Percentiles rank a stretch among this genome's conserved stretches.
These are phyloP conservation scores for Stereum hirsutum DNA, from an alignment of 1,284 basidiomycete genomes.

Conservation along the genomic window DNA sequence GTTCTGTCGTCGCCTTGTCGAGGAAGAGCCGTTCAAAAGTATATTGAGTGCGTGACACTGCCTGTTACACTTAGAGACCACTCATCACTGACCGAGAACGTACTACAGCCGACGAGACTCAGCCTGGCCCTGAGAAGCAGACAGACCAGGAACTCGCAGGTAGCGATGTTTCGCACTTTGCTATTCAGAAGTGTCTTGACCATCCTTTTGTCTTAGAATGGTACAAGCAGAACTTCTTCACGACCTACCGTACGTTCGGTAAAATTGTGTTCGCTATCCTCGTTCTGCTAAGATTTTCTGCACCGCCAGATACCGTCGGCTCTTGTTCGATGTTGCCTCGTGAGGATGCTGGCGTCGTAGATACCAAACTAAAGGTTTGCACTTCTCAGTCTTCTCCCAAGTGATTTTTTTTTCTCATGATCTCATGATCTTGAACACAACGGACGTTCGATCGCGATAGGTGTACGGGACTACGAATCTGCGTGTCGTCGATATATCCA, in stretches of 20 bases:
- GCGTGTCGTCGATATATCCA: slow-evolving; percentile 23
- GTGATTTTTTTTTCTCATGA: background rate
- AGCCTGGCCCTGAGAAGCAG: slow-evolving; percentile 9
- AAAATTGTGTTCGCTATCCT: too few relatives aligned
- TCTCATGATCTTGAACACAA: too few relatives aligned
- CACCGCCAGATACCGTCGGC: slow-evolving; percentile 15
- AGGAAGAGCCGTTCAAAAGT: slow-evolving; percentile 9
- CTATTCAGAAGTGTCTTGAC: too few relatives aligned
- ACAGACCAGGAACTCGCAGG: slow-evolving; percentile 13
- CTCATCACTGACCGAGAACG: too few relatives aligned
- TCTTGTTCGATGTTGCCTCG: slow-evolving; percentile 44
- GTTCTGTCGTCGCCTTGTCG: too few relatives aligned
- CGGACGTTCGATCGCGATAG: too few relatives aligned
- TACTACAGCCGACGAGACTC: too few relatives aligned
- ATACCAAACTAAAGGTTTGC: slow-evolving; percentile 33
- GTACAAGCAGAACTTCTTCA: background rate
- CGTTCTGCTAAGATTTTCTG: too few relatives aligned
- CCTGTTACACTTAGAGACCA: too few relatives aligned
- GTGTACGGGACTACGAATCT: slow-evolving; percentile 24
- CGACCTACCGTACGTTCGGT: background rate
- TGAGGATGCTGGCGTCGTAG: slow-evolving; percentile 46
- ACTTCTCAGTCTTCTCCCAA: background rate
- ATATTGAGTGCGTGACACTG: too few relatives aligned
- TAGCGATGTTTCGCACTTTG: background rate
- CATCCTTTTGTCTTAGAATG: too few relatives aligned